These are phyloP conservation scores for Platanus orientalis DNA, from an alignment of 164 flowering plant genomes.

Conservation along the genomic window DNA sequence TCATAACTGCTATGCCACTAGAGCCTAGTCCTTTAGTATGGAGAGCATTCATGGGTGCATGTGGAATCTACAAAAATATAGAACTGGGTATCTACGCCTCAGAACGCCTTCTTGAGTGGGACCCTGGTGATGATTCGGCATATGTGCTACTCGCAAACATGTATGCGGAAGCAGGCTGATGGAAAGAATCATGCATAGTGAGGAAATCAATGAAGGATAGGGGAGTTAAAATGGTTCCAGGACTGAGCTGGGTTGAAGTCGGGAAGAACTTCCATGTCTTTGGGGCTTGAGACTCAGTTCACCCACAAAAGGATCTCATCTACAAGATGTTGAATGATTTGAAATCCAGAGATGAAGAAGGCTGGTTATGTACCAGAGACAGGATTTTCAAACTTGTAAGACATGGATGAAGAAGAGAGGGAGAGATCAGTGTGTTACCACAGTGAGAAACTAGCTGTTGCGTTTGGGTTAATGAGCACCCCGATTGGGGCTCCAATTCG, in stretches of 20 bases:
- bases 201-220: conserved; percentile 13
- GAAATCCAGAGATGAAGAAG: conserved; percentile 8
- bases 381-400: conserved; percentile 5
- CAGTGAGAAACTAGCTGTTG: conserved; percentile 19
- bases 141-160: conserved; percentile 19
- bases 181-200: conserved; percentile 9
- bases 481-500: conserved; percentile 3
- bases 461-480: conserved; percentile 12
- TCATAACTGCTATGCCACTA: conserved; percentile 11
- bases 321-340: conserved; percentile 9
- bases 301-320: conserved; percentile 19
- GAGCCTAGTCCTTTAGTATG: conserved; percentile 13
- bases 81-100: conserved; percentile 16
- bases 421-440: conserved; percentile 12
- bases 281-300: conserved; percentile 13
- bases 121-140: conserved; percentile 13
- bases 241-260: conserved; percentile 9
- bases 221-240: conserved; percentile 5
- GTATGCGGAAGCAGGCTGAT: conserved; percentile 9
- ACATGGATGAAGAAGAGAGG: conserved; percentile 6
- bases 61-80: conserved; percentile 14
- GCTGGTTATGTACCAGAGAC: conserved; percentile 14
- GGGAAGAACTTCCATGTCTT: conserved; percentile 15
- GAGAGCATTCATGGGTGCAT: conserved; percentile 18
- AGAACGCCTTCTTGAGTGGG: conserved; percentile 7